Base-by-base conservation (phyloP, 2,329 filamentous ascomycete genomes). In the Colletotrichum karsti region DNA sequence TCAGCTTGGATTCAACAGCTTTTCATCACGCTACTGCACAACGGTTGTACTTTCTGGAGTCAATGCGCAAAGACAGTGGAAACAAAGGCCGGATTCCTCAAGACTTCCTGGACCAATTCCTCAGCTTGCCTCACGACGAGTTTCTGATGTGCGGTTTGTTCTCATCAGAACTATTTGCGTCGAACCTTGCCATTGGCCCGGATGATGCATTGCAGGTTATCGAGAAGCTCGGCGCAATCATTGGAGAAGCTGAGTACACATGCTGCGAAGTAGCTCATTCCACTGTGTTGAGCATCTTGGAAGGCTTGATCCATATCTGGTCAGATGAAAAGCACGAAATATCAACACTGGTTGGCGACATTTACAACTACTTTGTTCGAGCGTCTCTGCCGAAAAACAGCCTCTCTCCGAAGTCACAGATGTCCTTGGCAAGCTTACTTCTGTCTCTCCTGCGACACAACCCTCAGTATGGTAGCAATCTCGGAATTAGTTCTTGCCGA, bases 281-380 rank as follows among this genome's bases (percentile, higher is more conserved):
- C 48, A 82, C 90, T 18, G 91, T 90, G 70, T 84, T 97, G 24
- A 88, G 91, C 51, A 81, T 93, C 61, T 86, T 97, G 76, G 82
- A 87, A 57, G 88, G 87, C 37, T 85, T 93, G 57, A 86, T 89
- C 41, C 78, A 81, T 12, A 81, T 88, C 41, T 96, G 93, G 93
- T 80, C 85, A 2, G 83, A 88, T 22, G 83, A 87, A 42, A 82
- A 84, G 22, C 85, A 87, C 35, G 83, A 89, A 1, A 82, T 97
- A 3, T 86, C 85, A n/a, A 86, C 88, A 3, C 84, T 87, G 42
- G 93, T 91, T 4, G 87, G 90, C 20, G 91, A 97, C 68, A 81
- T 98, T 20, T 98, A 98, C 77, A 81, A 87, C 48, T 93, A 94
- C 82, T 91, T 96, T 71, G 86, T 94, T 51, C 88, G 88, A 60